Evolutionary conservation across 371 early-diverging fungal genomes (phyloP).

Genomic region (Apophysomyces trapeziformis): DNA sequence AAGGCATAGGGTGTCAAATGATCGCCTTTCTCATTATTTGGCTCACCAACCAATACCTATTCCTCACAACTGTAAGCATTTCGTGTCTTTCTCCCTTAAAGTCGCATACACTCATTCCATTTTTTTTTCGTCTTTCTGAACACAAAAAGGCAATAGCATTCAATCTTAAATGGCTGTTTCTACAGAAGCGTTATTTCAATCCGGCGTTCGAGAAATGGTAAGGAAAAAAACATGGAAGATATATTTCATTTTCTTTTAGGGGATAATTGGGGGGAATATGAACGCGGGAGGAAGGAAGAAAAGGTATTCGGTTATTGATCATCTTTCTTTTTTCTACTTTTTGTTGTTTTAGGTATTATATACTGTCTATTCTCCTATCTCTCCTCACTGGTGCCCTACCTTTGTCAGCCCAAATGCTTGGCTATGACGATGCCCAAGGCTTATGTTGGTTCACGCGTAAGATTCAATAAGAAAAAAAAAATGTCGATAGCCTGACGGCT

Average conservation of each 20-base stretch:
- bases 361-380: slow-evolving; percentile 19
- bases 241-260: not conserved
- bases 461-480: not conserved
- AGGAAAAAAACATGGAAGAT: not conserved
- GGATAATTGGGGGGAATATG: too few relatives aligned
- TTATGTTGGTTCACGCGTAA: slow-evolving; percentile 32
- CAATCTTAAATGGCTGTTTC: slow-evolving; percentile 31
- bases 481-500: not conserved
- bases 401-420: slow-evolving; percentile 15
- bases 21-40: slow-evolving; percentile 27
- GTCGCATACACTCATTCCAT: not conserved
- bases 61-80: slow-evolving; percentile 22
- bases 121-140: too few relatives aligned
- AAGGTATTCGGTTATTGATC: not conserved
- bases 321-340: not conserved
- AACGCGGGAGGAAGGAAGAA: too few relatives aligned
- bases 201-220: slow-evolving; percentile 33
- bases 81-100: not conserved
- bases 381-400: slow-evolving; percentile 21
- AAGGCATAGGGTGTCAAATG: slow-evolving; percentile 15
- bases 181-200: slow-evolving; percentile 25
- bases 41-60: slow-evolving; percentile 28
- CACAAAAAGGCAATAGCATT: slow-evolving; percentile 27
- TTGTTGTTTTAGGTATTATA: slow-evolving; percentile 23
- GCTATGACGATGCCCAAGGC: slow-evolving; percentile 26